Conservation (phyloP, 2,329 filamentous ascomycete genomes). For the Magnaporthiopsis incrustans region DNA sequence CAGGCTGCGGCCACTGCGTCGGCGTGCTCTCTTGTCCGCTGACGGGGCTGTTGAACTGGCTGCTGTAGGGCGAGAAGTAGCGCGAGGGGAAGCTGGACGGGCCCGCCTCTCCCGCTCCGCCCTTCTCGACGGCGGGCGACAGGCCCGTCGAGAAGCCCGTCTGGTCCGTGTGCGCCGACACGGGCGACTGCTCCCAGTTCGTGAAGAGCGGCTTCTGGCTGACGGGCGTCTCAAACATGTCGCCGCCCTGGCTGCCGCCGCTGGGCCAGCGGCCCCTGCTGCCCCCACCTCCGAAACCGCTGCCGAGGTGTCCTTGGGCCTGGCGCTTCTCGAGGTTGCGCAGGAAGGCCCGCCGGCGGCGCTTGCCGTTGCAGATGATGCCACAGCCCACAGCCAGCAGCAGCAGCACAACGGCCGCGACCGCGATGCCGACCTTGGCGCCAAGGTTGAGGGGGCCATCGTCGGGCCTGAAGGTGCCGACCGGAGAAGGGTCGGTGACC, state of each 20-base stretch:
- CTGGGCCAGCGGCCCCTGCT: conserved; percentile 9
- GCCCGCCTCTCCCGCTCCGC: conserved; percentile 6
- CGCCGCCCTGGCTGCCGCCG: conserved; percentile 29
- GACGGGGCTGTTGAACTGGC: conserved; percentile 51
- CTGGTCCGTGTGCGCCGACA: conserved; percentile 33
- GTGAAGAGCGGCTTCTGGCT: conserved; percentile 44
- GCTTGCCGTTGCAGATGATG: conserved; percentile 49
- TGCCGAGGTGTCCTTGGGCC: conserved; percentile 29
- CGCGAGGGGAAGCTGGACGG: conserved; percentile 22
- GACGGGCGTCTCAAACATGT: conserved; percentile 43
- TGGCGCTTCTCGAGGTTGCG: conserved; percentile 35
- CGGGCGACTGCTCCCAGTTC: conserved; percentile 46
- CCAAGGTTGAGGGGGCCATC: conserved; percentile 43
- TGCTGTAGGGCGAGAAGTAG: conserved; percentile 53
- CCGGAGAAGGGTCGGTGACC: conserved; percentile 39
- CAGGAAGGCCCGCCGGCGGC: conserved; percentile 44
- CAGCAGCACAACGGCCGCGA: conserved; percentile 40
- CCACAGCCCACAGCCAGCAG: conserved; percentile 40
- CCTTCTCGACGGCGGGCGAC: conserved; percentile 13
- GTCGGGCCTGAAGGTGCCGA: conserved; percentile 27
- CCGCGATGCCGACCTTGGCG: conserved; percentile 50
- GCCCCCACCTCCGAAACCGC: conserved; percentile 23
- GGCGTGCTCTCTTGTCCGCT: conserved; percentile 30
- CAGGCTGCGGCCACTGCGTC: conserved; percentile 27
- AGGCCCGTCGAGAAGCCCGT: conserved; percentile 8